A percentile compares a stretch with the other conserved stretches of the same genome.
Conservation (phyloP, 2,329 filamentous ascomycete species). For the Diaporthe longicolla region DNA sequence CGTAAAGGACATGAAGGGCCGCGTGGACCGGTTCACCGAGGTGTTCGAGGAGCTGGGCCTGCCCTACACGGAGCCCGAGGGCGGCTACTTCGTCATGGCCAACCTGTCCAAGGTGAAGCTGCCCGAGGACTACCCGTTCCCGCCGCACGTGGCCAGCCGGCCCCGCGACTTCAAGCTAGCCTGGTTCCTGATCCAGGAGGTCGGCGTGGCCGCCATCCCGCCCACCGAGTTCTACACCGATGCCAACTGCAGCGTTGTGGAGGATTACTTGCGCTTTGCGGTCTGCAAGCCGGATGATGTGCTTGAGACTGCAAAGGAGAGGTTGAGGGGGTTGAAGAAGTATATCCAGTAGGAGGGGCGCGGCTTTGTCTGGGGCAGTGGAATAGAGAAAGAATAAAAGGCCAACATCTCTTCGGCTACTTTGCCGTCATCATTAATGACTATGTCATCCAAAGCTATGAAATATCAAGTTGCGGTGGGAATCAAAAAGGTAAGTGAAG, state of each 20-base stretch:
- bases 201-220: conserved; percentile 95
- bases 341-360: conserved; percentile 65
- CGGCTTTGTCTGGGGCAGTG: background rate
- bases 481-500: no score
- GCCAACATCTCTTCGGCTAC: background rate
- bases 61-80: conserved; percentile 92
- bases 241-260: conserved; percentile 83
- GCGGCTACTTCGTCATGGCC: conserved; percentile 96
- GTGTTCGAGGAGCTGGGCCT: conserved; percentile 82
- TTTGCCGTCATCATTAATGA: background rate
- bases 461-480: background rate
- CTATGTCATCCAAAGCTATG: background rate
- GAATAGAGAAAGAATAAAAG: background rate
- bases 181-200: conserved; percentile 97
- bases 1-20: conserved; percentile 88
- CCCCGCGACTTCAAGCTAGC: conserved; percentile 94
- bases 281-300: conserved; percentile 96
- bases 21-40: conserved; percentile 89
- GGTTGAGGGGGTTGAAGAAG: conserved; percentile 79
- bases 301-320: conserved; percentile 82
- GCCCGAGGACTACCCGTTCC: conserved; percentile 88
- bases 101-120: conserved; percentile 92
- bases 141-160: conserved; percentile 85
- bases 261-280: conserved; percentile 95
- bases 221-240: conserved; percentile 98